Evolutionary conservation across 768 basidiomycete species (phyloP), one percentile per base, ranked within the genome.

Genomic region (Panus rudis): DNA sequence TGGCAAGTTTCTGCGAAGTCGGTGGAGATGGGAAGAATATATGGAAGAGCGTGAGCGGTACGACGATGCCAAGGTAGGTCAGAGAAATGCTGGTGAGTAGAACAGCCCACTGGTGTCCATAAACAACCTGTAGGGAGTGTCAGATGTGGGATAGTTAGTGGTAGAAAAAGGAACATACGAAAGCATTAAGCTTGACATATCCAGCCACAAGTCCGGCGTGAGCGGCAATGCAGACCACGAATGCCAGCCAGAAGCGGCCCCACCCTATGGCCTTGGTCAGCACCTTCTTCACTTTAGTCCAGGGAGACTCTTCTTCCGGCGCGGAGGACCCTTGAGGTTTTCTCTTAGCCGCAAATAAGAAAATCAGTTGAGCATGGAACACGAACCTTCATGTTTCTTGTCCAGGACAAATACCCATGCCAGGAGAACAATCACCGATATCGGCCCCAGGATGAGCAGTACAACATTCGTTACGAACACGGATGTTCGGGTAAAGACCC

Each of bases 181-280:
- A 79, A 23, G 79, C 76, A 56, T 85, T 86, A 31, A 82, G n/a
- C 35, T 69, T 62, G 16, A 76, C 52, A 49, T 73, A 79, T 4
- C 66, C 67, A 35, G 66, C 54, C 3, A 76, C 64, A 6, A 86
- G 61, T 2, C 68, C 64, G 2, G 59, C 64, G 48, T 84, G 75
- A 2, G 73, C 50, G 6, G 60, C 70, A 3, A 70, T 49, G 2
- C 68, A 64, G 10, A 79, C 50, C 7, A 69, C 35, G 27, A 85
- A 51, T 1, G 79, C 71, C 0, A 79, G 50, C 76, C 82, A 86
- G 54, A 88, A 81, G 43, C 76, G 76, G 19, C 67, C 63, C 63
- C 78, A 79, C 32, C 62, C 66, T 66, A 76, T 75, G 6, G 70
- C 49, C 0, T 49, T 55, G 37, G 54, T 52, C 13, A 68, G 32